phyloP scores from a whole-genome alignment of 2,329 filamentous ascomycete genomes.

The Neodidymelliopsis sp. region DNA sequence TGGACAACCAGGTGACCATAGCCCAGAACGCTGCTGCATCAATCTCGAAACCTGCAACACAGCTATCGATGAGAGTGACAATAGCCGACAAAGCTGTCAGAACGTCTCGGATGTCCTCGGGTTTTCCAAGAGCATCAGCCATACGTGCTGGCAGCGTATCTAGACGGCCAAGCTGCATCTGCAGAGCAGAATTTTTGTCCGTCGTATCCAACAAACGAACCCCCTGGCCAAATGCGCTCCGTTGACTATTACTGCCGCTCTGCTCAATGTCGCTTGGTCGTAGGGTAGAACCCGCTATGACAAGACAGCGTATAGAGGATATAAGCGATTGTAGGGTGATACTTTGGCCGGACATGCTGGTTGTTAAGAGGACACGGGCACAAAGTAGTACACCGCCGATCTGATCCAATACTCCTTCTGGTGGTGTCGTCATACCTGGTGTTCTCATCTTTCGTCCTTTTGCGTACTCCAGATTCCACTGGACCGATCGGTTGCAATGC shows the following conservation, averaged over 20 bases:
- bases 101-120: neutral
- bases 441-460: neutral
- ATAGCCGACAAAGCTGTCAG: neutral
- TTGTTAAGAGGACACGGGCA: neutral
- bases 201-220: neutral
- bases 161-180: neutral
- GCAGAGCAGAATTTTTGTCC: neutral
- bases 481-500: neutral
- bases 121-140: neutral
- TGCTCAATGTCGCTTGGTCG: no score
- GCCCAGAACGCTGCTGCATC: slow-evolving; percentile 20
- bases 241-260: no score
- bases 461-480: neutral
- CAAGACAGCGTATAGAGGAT: neutral
- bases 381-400: slow-evolving; percentile 3
- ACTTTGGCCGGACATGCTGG: no score
- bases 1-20: slow-evolving; percentile 31
- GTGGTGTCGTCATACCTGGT: neutral
- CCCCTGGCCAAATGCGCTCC: neutral
- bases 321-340: neutral
- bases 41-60: slow-evolving; percentile 22
- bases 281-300: no score
- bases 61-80: slow-evolving; percentile 11
- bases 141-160: neutral
- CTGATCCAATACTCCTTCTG: slow-evolving; percentile 10